Evolutionary conservation across 257 asterid genomes (phyloP).

Genomic region (Gentiana dahurica): DNA sequence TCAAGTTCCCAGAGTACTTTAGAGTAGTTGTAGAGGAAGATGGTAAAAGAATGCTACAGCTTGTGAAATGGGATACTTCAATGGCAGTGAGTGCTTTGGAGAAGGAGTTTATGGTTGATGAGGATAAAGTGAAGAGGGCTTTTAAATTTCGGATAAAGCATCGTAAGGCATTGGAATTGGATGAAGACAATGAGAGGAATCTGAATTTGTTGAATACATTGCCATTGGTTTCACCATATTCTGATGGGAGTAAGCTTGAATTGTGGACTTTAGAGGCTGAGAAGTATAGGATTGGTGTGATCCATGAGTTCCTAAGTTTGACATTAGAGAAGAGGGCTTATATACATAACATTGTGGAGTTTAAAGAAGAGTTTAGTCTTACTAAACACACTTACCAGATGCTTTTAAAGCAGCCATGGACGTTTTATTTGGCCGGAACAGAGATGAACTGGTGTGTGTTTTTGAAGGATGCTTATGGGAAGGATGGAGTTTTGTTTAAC

Average conservation of each 20-base stretch:
- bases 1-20: conserved; percentile 52
- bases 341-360: conserved; percentile 90
- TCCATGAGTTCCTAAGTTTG: conserved; percentile 89
- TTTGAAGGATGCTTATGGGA: conserved; percentile 75
- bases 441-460: conserved; percentile 99
- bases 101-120: conserved; percentile 60
- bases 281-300: conserved; percentile 77
- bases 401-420: conserved; percentile 71
- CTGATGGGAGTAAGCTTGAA: conserved; percentile 68
- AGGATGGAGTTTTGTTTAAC: conserved; percentile 45
- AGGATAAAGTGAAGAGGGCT: conserved; percentile 69
- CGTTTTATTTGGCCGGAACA: conserved; percentile 84
- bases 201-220: conserved; percentile 67
- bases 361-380: conserved; percentile 80
- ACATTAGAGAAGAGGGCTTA: conserved; percentile 94
- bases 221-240: conserved; percentile 93
- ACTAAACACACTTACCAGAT: conserved; percentile 80
- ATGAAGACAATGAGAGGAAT: conserved; percentile 58
- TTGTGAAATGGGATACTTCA: conserved; percentile 67
- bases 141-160: conserved; percentile 73
- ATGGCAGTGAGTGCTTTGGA: conserved; percentile 69
- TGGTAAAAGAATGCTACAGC: conserved; percentile 63
- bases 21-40: conserved; percentile 45
- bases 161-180: conserved; percentile 58
- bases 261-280: conserved; percentile 90